Evolutionary conservation across 1,284 basidiomycete genomes (phyloP), one percentile per base, ranked within the genome.

Genomic region (Irpex sp.): DNA sequence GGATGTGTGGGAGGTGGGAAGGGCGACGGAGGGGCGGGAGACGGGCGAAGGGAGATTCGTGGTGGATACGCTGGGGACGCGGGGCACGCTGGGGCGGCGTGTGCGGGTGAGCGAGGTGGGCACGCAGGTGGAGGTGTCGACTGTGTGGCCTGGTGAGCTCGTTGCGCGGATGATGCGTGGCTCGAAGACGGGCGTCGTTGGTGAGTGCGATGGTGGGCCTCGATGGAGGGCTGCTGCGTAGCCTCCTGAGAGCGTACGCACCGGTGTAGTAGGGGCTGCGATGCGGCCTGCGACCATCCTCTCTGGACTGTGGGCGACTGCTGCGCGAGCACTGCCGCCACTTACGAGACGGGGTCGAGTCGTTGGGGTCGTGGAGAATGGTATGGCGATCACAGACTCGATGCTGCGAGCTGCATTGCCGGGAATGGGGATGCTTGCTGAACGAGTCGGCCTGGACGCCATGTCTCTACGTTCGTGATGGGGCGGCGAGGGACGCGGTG

Each of bases 381-480:
- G 84, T 65, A 88, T 83, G 37, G 84, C 79, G 39, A 90, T 83
- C 56, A 84, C 79, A 59, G 81, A 81, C 71, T 91, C 85, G 65
- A 89, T 81, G 65, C 83, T 83, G 63, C 86, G 80, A 63, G 78
- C 74, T 33, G 83, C 77, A 15, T 78, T 76, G 15, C 80, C 78
- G 15, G 84, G 83, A 62, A 88, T 84, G 39, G 87, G 84, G 69
- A 89, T 87, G 69, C 81, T 88, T 21, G 86, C 78, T 0, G 87
- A 84, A 72, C 87, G 83, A 9, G 82, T 77, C 57, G 81, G 81
- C 62, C 84, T 75, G 47, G 76, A 77, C 51, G 78, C 78, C 84
- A 87, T 88, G 66, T 68, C 31, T 62, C 15, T 47, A 43, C 13
- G 21, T 58, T 37, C 19, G 21, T 19, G 31, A 6, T 33, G 57